A percentile compares a stretch with the other conserved stretches of the same genome.
These are phyloP conservation scores for Hortaea sp. DNA, from an alignment of 2,329 filamentous ascomycete species.

Conservation along the genomic window DNA sequence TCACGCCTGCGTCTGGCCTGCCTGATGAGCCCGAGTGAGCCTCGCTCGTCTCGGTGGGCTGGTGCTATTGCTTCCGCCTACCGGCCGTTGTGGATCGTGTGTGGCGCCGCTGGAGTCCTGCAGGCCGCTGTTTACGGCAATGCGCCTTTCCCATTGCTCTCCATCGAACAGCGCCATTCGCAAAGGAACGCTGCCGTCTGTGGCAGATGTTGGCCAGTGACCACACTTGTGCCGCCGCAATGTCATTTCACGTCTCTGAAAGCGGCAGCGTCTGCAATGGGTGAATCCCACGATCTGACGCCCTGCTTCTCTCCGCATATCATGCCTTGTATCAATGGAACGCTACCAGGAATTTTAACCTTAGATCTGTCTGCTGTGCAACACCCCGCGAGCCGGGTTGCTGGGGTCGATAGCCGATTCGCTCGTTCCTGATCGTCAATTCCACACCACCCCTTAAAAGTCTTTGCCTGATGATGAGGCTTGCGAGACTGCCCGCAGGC, in stretches of 20 bases:
- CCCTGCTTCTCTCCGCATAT: too few species aligned
- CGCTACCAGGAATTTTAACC: not conserved
- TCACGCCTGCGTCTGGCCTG: too few species aligned
- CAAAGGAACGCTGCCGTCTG: constrained; percentile 5
- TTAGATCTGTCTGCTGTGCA: constrained; percentile 15
- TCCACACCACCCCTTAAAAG: constrained; percentile 13
- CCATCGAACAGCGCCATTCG: constrained; percentile 11
- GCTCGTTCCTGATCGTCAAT: constrained; percentile 14
- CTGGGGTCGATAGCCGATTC: constrained; percentile 21
- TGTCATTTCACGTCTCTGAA: too few species aligned
- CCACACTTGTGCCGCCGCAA: not conserved
- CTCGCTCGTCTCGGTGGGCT: too few species aligned
- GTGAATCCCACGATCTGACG: too few species aligned
- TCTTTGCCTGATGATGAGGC: constrained; percentile 7
- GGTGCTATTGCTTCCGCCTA: not conserved
- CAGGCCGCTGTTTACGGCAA: constrained; percentile 16
- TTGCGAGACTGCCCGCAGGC: constrained; percentile 11
- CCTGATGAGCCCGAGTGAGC: too few species aligned
- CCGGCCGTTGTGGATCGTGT: constrained; percentile 2
- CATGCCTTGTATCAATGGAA: too few species aligned
- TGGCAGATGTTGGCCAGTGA: constrained; percentile 4
- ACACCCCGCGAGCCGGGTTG: constrained; percentile 17
- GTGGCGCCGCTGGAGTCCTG: constrained; percentile 22
- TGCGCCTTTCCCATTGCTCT: constrained; percentile 8
- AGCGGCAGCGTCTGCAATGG: too few species aligned